Evolutionary conservation across 345 rosid genomes (phyloP), one percentile per base, ranked within the genome.

Genomic region (Sonneratia alba): DNA sequence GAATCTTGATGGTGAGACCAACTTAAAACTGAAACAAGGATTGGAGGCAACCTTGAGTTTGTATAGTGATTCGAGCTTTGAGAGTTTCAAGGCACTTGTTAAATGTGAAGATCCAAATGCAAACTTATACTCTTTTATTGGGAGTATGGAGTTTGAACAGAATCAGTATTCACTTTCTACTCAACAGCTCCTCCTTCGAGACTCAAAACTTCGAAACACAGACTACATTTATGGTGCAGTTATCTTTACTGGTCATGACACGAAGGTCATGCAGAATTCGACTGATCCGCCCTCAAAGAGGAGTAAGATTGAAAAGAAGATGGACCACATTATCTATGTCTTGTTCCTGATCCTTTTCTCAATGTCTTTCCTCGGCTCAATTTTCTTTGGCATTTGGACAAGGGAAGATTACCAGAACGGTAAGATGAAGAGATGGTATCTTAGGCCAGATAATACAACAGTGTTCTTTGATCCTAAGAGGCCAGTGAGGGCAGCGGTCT

Each of bases 1-100:
- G 96, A 93, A 93, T 68, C 93, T 93, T 37, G 98, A 93, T 75
- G 98, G 98, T 10, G 98, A 93, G 77, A 91, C 98, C 21, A 93
- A 93, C 80, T 85, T 93, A 47, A 93, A 93, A 75, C 73, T 88
- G 21, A 91, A 89, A 75, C 96, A 93, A 81, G 96, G 87, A 73
- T 78, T 85, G 72, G 96, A 85, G 72, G 84, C 69, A 32, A 91
- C 98, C 68, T 84, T 91, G 6, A 71, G 74, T 53, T 82, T 89
- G 69, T 67, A 74, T 19, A 85, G 81, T 45, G 92, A 91, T 72
- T 76, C 86, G 27, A 67, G 81, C 78, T 88, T 85, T 55, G 61
- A 61, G 21, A 85, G 86, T 40, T 91, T 93, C 56, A 85, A 77
- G 74, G 96, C 91, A 66, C 62, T 75, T 68, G 75, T 89, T 59